A percentile compares a stretch with the other conserved stretches of the same genome.
These are phyloP conservation scores for Malassezia equina DNA, from an alignment of 1,284 basidiomycete species.

Conservation along the genomic window DNA sequence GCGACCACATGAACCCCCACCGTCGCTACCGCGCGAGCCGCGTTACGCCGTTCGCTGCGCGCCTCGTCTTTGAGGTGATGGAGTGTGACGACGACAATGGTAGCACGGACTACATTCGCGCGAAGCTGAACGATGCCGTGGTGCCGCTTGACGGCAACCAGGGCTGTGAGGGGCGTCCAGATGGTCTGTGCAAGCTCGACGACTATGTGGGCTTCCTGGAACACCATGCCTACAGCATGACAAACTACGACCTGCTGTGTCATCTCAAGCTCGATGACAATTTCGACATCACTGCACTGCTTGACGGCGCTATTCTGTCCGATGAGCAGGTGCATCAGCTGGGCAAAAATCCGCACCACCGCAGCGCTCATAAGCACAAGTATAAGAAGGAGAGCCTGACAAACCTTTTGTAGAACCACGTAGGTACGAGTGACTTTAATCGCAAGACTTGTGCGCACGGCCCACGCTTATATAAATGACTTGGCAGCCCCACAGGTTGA, in stretches of 20 bases:
- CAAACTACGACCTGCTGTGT: constrained; percentile 23
- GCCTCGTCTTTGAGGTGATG: constrained; percentile 29
- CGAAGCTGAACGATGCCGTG: constrained; percentile 62
- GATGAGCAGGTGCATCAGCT: background rate
- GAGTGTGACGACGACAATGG: constrained; percentile 17
- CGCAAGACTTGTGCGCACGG: too few relatives aligned
- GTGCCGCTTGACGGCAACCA: constrained; percentile 63
- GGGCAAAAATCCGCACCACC: background rate
- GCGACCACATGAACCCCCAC: constrained; percentile 17
- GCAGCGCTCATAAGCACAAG: background rate
- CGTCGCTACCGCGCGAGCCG: constrained; percentile 29
- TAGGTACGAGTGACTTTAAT: too few relatives aligned
- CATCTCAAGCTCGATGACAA: background rate
- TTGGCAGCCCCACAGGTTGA: too few relatives aligned
- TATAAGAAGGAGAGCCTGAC: background rate
- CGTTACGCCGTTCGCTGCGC: constrained; percentile 29
- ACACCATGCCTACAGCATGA: constrained; percentile 21
- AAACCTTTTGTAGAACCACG: background rate
- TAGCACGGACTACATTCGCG: constrained; percentile 57
- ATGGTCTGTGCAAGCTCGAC: constrained; percentile 69
- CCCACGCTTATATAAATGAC: background rate
- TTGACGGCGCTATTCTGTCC: background rate
- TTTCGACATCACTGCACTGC: background rate
- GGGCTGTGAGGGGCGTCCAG: constrained; percentile 54
- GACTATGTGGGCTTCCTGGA: constrained; percentile 57